Percentiles rank a stretch among this genome's conserved stretches.
Evolutionary conservation across 768 basidiomycete species (phyloP).

Genomic region (Grammothele lineata): DNA sequence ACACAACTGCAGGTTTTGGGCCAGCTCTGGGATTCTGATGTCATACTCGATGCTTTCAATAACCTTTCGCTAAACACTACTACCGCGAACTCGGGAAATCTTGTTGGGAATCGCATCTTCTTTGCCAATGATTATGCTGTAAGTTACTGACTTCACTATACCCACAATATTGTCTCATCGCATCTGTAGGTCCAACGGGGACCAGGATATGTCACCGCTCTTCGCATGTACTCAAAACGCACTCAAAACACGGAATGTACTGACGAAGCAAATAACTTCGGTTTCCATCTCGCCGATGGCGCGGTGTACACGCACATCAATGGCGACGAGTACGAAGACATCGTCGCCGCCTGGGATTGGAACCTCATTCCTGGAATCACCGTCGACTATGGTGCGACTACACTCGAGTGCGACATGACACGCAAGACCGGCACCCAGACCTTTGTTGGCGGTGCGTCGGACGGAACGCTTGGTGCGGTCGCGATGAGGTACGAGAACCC

Average conservation of each 20-base stretch:
- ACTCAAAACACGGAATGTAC: slow-evolving; percentile 60
- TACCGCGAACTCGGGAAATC: slow-evolving; percentile 51
- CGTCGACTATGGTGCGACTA: slow-evolving; percentile 52
- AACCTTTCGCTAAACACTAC: slow-evolving; percentile 34
- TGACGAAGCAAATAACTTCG: slow-evolving; percentile 59
- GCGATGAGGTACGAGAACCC: slow-evolving; percentile 67
- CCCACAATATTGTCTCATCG: neutral
- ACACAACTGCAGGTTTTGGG: slow-evolving; percentile 48
- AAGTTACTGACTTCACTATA: neutral
- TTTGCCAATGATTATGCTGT: slow-evolving; percentile 68
- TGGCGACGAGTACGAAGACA: slow-evolving; percentile 69
- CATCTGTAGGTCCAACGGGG: slow-evolving; percentile 61
- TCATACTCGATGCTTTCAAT: slow-evolving; percentile 37
- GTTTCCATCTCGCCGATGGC: slow-evolving; percentile 65
- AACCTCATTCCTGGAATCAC: slow-evolving; percentile 68
- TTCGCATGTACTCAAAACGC: slow-evolving; percentile 58
- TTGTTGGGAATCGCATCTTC: slow-evolving; percentile 59
- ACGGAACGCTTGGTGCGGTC: slow-evolving; percentile 47
- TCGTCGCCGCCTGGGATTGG: slow-evolving; percentile 69
- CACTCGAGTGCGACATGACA: slow-evolving; percentile 41
- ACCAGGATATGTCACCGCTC: slow-evolving; percentile 48
- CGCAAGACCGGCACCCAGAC: slow-evolving; percentile 41
- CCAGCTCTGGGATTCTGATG: slow-evolving; percentile 42
- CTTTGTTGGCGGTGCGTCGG: slow-evolving; percentile 61
- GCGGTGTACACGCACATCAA: slow-evolving; percentile 52